Evolutionary conservation across 1,284 basidiomycete species (phyloP).

Genomic region (Grifola frondosa): DNA sequence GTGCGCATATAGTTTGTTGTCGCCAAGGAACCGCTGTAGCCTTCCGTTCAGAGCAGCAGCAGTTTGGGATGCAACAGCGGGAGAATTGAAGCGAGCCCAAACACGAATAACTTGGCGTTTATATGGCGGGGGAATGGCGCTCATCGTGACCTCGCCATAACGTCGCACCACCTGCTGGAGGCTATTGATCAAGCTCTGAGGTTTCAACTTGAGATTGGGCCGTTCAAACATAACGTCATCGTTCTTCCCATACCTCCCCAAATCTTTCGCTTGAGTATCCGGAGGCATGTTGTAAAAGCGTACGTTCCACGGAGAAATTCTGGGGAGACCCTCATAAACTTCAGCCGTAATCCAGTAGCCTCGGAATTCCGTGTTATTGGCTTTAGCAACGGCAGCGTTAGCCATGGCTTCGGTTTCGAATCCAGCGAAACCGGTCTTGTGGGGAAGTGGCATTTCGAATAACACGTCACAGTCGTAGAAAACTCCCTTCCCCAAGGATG

Average conservation of each 20-base stretch:
- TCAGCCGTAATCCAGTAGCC: conserved; percentile 43
- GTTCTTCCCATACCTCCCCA: conserved; percentile 46
- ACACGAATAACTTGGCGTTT: conserved; percentile 45
- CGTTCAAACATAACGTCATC: conserved; percentile 51
- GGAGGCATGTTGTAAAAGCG: conserved; percentile 54
- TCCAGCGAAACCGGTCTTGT: conserved; percentile 54
- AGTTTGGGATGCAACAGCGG: conserved; percentile 49
- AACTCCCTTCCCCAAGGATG: conserved; percentile 31
- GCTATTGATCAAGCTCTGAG: conserved; percentile 36
- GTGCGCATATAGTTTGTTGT: conserved; percentile 43
- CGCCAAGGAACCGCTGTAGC: conserved; percentile 42
- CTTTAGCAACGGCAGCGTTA: conserved; percentile 41
- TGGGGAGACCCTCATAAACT: conserved; percentile 55
- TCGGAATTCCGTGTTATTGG: conserved; percentile 35
- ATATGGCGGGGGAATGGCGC: conserved; percentile 51
- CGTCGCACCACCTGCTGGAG: conserved; percentile 42
- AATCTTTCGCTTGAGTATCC: conserved; percentile 37
- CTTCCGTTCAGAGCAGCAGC: conserved; percentile 44
- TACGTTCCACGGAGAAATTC: conserved; percentile 54
- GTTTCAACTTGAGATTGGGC: conserved; percentile 47
- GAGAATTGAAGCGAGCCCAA: conserved; percentile 52
- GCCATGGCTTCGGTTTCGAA: conserved; percentile 51
- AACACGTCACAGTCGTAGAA: conserved; percentile 51
- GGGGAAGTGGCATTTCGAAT: conserved; percentile 45
- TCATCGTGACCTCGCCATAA: conserved; percentile 43